Evolutionary conservation across 495 filamentous ascomycete genomes (phyloP), one percentile per base, ranked within the genome.

Genomic region (Hypoxylon perforatum): DNA sequence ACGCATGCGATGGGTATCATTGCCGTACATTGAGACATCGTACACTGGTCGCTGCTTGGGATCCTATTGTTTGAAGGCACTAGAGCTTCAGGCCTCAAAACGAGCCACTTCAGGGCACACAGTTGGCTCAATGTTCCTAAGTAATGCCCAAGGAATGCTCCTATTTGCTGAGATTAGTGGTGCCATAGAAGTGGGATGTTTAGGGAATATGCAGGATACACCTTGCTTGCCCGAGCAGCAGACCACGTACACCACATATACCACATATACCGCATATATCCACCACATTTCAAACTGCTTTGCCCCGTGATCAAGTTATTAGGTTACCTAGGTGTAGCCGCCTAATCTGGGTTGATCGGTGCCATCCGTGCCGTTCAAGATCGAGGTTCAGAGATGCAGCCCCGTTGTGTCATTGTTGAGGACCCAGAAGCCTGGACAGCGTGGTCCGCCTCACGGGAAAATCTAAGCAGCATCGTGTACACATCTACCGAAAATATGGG

Each of bases 121-220:
- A 57, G 53, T 36, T 59, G 48, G 38, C 19, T 52, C 39, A 30
- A 52, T 36, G 52, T 47, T 42, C 18, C 54, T 18, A 19, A 48
- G 36, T 30, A 25, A 23, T 25, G 8, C 39, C 54, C 21, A 19
- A 48, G 36, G 39, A 25, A 23, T 25, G 8, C 39, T 39, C 56
- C 61, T 69, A 65, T 65, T 69, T 57, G 44, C 39, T 38, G 44
- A 53, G 49, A 61, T 65, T 49, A 69, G 66, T 61, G 50, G 61
- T 65, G 51, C 51, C 19, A 61, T 54, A 46, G 39, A 41, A 23
- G 51, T 61, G 50, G 55, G 36, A 64, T 69, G 36, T 53, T 51
- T 30, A 35, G 36, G 61, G 39, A 55, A 48, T 63, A 63, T 63
- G 52, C 48, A 58, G 44, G 22, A 48, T 57, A 55, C 25, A 55